Base-by-base conservation (phyloP, 2,329 filamentous ascomycete species). In the Raffaelea ambrosiae region DNA sequence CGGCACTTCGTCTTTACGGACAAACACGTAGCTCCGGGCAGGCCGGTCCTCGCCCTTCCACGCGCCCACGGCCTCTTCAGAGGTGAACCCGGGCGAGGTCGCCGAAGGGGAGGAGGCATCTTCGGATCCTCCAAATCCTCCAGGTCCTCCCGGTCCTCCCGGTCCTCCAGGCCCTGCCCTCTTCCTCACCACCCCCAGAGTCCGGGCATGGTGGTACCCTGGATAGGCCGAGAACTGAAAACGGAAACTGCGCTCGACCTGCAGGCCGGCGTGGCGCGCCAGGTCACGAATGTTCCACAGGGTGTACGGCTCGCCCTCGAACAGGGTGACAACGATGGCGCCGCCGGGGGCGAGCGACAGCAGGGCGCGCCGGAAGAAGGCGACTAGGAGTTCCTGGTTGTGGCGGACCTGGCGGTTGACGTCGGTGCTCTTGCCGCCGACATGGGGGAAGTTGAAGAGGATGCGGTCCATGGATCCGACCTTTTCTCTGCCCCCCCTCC, bases 401-500 rank as follows among this genome's bases (percentile, higher is more conserved):
- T 87, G 81, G 48, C 93, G 82, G 14, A 96, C 89, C 67, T 98
- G 93, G 33, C 93, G 77, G 69, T 96, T 96, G 48, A 96, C 85
- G 68, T 97, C 90, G 57, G 85, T 97, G 54, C 81, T 86, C 59
- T 94, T 83, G 41, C 93, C 93, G 54, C 93, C 93, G 3, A 94
- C 86, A 69, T 98, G 93, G 33, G 93, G 93, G 66, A 98, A 98
- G 72, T 96, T 95, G 79, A 97, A 98, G 55, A 91, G 74, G 53
- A 97, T 83, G 48, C 81, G 77, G 63, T 95, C 83, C 73, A 85
- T 90, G 4, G 70, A 65, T n/a, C n/a, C n/a, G 74, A 58, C 19
- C 67, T 59, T 51, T 70, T 74, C 22, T 66, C 63, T 1, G 62
- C 31, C 52, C 26, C 50, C 40, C 47, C 21, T 58, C 57, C 72